phyloP scores from a whole-genome alignment of 371 early-diverging fungal species.

The Actinomortierella ambigua region DNA sequence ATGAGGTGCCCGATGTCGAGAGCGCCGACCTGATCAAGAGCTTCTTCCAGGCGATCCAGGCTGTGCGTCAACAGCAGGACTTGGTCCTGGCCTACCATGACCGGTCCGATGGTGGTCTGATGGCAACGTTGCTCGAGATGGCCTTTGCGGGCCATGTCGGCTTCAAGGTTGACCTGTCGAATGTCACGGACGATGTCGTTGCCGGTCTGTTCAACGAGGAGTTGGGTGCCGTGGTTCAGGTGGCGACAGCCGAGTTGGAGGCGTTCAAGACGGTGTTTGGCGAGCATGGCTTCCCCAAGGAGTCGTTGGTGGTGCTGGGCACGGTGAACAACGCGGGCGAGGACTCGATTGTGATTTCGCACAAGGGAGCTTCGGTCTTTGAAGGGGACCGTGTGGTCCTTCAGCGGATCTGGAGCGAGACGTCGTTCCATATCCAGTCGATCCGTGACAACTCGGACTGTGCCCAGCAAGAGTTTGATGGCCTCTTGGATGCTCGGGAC shows the following conservation, averaged over 20 bases:
- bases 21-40: slow-evolving; percentile 66
- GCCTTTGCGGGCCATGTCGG: slow-evolving; percentile 93
- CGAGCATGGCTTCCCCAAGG: slow-evolving; percentile 57
- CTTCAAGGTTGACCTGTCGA: slow-evolving; percentile 64
- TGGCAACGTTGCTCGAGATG: slow-evolving; percentile 92
- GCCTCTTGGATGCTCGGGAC: slow-evolving; percentile 68
- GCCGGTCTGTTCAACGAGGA: slow-evolving; percentile 92
- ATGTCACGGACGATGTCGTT: slow-evolving; percentile 58
- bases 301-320: slow-evolving; percentile 69
- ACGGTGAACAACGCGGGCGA: slow-evolving; percentile 55
- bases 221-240: slow-evolving; percentile 93
- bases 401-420: slow-evolving; percentile 87
- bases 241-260: slow-evolving; percentile 64
- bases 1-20: slow-evolving; percentile 88
- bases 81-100: slow-evolving; percentile 94
- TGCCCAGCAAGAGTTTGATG: slow-evolving; percentile 84
- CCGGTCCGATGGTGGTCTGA: slow-evolving; percentile 96
- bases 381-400: slow-evolving; percentile 65
- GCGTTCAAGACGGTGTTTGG: slow-evolving; percentile 58
- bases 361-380: slow-evolving; percentile 49
- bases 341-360: slow-evolving; percentile 48
- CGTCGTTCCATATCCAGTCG: slow-evolving; percentile 89
- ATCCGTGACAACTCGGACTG: slow-evolving; percentile 90
- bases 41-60: slow-evolving; percentile 83
- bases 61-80: slow-evolving; percentile 51